Evolutionary conservation across 2,329 filamentous ascomycete genomes (phyloP).

Genomic region (Colletotrichum paranaense): DNA sequence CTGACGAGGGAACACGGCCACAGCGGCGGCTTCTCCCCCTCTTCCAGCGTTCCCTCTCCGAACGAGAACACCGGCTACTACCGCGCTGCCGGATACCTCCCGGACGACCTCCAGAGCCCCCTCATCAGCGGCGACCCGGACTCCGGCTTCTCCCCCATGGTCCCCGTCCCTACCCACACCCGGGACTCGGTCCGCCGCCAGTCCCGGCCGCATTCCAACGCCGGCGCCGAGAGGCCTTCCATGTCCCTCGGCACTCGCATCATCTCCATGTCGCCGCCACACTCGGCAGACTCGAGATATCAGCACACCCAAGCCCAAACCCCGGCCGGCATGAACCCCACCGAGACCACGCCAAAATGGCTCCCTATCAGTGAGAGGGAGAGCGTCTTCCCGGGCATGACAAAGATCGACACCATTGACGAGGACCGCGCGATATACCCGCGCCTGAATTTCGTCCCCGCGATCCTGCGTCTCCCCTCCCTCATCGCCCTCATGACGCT

Average conservation of each 20-base stretch:
- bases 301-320: constrained; percentile 12
- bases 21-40: constrained; percentile 52
- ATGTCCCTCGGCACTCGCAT: constrained; percentile 32
- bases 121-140: constrained; percentile 29
- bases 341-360: constrained; percentile 39
- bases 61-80: constrained; percentile 47
- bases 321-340: not conserved
- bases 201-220: constrained; percentile 15
- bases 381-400: constrained; percentile 35
- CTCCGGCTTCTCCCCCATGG: constrained; percentile 20
- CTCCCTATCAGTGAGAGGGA: constrained; percentile 47
- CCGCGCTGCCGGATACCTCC: constrained; percentile 40
- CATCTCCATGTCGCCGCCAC: constrained; percentile 33
- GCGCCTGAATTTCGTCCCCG: constrained; percentile 76
- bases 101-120: constrained; percentile 41
- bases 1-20: constrained; percentile 80
- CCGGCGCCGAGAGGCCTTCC: constrained; percentile 8
- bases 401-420: constrained; percentile 46
- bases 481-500: constrained; percentile 70
- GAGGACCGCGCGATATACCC: constrained; percentile 53
- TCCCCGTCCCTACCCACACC: constrained; percentile 7
- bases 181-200: constrained; percentile 24
- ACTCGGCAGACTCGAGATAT: constrained; percentile 23
- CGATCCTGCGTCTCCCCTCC: constrained; percentile 74
- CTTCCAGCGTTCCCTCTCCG: constrained; percentile 51